Conservation (phyloP, 108 stramenopile species). For the Skeletonema tropicum region DNA sequence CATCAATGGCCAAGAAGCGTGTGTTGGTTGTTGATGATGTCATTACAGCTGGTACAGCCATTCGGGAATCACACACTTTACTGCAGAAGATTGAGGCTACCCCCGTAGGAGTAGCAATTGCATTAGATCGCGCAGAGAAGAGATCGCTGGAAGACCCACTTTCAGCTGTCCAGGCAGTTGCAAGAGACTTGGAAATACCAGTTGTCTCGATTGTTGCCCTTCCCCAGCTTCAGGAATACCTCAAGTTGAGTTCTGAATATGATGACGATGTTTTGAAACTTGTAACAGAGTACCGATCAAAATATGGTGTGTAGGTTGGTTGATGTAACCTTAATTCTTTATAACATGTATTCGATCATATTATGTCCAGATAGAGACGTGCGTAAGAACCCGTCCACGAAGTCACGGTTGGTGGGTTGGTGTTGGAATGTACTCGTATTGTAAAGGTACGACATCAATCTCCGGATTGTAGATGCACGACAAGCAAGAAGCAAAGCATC, state of each 20-base stretch:
- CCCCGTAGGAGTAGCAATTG: slow-evolving; percentile 92
- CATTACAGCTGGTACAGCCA: slow-evolving; percentile 98
- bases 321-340: neutral
- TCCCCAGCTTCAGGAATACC: slow-evolving; percentile 82
- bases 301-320: slow-evolving; percentile 73
- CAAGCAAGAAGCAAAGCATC: too few species aligned
- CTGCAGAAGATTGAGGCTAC: slow-evolving; percentile 81
- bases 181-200: slow-evolving; percentile 80
- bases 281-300: slow-evolving; percentile 70
- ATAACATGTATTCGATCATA: neutral
- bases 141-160: slow-evolving; percentile 80
- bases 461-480: too few species aligned
- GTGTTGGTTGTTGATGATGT: slow-evolving; percentile 98
- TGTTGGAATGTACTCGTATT: too few species aligned
- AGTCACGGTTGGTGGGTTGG: too few species aligned
- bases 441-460: too few species aligned
- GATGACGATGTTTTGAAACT: slow-evolving; percentile 60
- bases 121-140: slow-evolving; percentile 95
- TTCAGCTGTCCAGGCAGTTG: slow-evolving; percentile 92
- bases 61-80: slow-evolving; percentile 90
- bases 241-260: slow-evolving; percentile 64
- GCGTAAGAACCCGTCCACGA: too few species aligned
- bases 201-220: slow-evolving; percentile 90
- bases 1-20: slow-evolving; percentile 85
- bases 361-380: neutral